Percentiles rank a stretch among this genome's conserved stretches.
phyloP scores from a whole-genome alignment of 352 stramenopile species.

The Phytophthora pseudosyringae region DNA sequence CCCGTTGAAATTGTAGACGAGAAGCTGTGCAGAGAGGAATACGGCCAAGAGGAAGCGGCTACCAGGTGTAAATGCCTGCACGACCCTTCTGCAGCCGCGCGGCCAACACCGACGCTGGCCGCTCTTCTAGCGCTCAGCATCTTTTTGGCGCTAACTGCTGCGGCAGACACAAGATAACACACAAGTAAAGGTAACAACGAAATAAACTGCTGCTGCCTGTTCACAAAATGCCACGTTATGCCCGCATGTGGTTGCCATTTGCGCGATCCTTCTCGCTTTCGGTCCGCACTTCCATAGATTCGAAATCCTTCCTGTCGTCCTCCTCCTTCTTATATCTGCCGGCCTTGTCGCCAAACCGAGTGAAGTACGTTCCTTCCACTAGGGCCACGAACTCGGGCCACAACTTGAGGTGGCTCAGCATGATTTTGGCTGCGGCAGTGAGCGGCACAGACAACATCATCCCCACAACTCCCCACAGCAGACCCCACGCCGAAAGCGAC shows the following conservation, averaged over 20 bases:
- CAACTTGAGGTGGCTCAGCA: constrained; percentile 85
- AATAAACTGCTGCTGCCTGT: constrained; percentile 33
- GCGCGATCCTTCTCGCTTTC: constrained; percentile 70
- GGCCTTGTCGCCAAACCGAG: constrained; percentile 69
- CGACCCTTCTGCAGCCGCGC: constrained; percentile 30
- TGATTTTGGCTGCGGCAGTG: constrained; percentile 88
- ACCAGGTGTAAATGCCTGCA: constrained; percentile 58
- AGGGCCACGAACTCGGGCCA: constrained; percentile 89
- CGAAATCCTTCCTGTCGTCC: constrained; percentile 76
- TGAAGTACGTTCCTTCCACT: constrained; percentile 89
- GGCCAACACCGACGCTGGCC: constrained; percentile 6
- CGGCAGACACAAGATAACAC: constrained; percentile 20
- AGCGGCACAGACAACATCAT: constrained; percentile 92
- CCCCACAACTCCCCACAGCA: constrained; percentile 87
- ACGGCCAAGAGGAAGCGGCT: constrained; percentile 39
- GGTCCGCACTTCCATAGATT: constrained; percentile 80
- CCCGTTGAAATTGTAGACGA: constrained; percentile 79
- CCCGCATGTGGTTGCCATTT: constrained; percentile 43
- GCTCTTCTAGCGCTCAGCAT: constrained; percentile 20
- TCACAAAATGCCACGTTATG: constrained; percentile 32
- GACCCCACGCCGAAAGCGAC: constrained; percentile 86
- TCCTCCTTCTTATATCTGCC: constrained; percentile 80
- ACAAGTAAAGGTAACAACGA: constrained; percentile 7
- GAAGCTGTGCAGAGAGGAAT: constrained; percentile 39
- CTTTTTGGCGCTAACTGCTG: constrained; percentile 6